A percentile compares a stretch with the other conserved stretches of the same genome.
phyloP scores from a whole-genome alignment of 148 eudicot genomes.

The Polygonum aviculare region DNA sequence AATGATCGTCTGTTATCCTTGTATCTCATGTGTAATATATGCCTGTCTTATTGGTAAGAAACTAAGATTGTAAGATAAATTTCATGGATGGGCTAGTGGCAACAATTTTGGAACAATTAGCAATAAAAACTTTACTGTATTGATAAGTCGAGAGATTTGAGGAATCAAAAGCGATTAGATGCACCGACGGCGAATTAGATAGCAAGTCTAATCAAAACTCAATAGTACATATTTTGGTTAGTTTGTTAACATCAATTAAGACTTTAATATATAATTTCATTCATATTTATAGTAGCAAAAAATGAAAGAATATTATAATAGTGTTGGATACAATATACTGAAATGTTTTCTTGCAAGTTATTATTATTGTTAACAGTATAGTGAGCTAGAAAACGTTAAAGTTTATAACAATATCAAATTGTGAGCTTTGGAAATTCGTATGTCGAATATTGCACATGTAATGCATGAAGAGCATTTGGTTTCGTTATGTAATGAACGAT shows the following conservation, averaged over 20 bases:
- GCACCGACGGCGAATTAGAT: constrained; percentile 2
- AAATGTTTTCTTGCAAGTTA: too few species aligned
- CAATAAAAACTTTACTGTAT: background rate
- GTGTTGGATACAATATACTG: too few species aligned
- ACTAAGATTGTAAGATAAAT: too few species aligned
- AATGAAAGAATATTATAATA: too few species aligned
- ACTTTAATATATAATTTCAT: background rate
- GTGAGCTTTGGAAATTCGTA: too few species aligned
- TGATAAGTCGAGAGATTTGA: background rate
- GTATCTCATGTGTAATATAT: background rate
- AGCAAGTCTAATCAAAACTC: background rate
- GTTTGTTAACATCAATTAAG: background rate
- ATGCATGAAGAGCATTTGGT: too few species aligned
- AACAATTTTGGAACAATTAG: background rate
- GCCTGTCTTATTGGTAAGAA: background rate
- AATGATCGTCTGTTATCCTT: background rate
- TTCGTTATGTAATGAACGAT: too few species aligned
- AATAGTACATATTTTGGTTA: background rate
- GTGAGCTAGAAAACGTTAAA: too few species aligned
- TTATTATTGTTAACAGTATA: too few species aligned
- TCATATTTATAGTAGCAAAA: background rate
- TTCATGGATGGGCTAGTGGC: background rate
- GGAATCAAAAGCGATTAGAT: background rate
- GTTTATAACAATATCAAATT: too few species aligned
- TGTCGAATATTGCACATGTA: too few species aligned